Evolutionary conservation across 1,139 yeast genomes (phyloP).

Genomic region (Scheffersomyces cryptocercus): DNA sequence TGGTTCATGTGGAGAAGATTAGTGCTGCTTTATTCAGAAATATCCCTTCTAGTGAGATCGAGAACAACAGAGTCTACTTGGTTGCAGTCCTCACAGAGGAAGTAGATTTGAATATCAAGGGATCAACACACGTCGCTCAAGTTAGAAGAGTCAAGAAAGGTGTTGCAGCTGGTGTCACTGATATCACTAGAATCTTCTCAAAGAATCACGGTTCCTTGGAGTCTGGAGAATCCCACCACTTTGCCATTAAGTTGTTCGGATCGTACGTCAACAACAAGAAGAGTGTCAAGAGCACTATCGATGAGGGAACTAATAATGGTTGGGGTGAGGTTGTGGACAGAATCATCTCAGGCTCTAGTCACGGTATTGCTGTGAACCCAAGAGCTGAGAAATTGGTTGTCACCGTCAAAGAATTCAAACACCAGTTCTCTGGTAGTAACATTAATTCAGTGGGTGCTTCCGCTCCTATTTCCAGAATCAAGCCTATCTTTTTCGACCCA

Average conservation of each 20-base stretch:
- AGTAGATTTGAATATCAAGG: conserved; percentile 37
- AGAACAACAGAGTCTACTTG: conserved; percentile 60
- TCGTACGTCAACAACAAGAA: conserved; percentile 53
- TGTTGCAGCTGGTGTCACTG: conserved; percentile 87
- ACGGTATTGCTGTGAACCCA: conserved; percentile 81
- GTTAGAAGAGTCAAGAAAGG: conserved; percentile 67
- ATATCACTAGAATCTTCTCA: conserved; percentile 77
- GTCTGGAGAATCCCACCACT: conserved; percentile 68
- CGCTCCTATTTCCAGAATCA: conserved; percentile 60
- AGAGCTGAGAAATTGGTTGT: conserved; percentile 74
- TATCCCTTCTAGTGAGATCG: conserved; percentile 70
- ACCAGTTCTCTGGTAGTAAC: conserved; percentile 43
- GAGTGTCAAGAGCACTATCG: conserved; percentile 13
- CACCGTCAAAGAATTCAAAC: conserved; percentile 73
- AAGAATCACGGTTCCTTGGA: conserved; percentile 60
- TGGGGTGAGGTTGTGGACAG: conserved; percentile 90
- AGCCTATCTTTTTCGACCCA: conserved; percentile 66
- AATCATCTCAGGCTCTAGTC: conserved; percentile 72
- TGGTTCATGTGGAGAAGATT: conserved; percentile 61
- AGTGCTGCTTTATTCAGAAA: conserved; percentile 82
- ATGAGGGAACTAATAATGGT: conserved; percentile 57
- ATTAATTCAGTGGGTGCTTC: conserved; percentile 42
- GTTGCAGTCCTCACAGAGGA: conserved; percentile 71
- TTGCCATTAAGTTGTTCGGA: conserved; percentile 71
- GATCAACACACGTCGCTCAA: conserved; percentile 22